Conservation (phyloP, 352 stramenopile species). For the Globisporangium spinosum region DNA sequence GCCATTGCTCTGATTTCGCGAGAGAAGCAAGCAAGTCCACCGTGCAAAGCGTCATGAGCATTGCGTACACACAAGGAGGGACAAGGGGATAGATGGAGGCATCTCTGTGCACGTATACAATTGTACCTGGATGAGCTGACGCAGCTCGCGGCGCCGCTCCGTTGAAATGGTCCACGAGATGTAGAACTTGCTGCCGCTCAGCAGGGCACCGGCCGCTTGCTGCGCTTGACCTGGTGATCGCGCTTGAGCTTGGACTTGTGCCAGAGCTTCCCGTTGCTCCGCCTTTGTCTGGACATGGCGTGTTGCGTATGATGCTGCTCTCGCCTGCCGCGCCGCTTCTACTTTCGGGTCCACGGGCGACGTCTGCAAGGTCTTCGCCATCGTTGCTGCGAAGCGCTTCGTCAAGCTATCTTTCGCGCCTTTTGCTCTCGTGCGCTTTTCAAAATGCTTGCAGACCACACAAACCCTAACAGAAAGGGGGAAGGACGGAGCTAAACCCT, state of each 20-base stretch:
- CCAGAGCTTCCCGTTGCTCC: background rate
- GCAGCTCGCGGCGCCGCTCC: background rate
- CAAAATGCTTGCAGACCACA: conserved; percentile 3
- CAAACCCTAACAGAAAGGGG: background rate
- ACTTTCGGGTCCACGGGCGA: background rate
- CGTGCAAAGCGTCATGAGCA: background rate
- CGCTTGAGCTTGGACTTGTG: background rate
- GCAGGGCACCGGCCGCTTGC: background rate
- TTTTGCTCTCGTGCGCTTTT: conserved; percentile 5
- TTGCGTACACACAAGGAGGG: background rate
- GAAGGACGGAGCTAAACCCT: background rate
- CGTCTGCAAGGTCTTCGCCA: conserved; percentile 4
- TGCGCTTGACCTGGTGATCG: background rate
- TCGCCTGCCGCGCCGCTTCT: background rate
- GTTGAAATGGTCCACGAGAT: background rate
- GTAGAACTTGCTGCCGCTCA: conserved; percentile 15
- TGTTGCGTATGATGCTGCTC: background rate
- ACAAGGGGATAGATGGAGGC: background rate
- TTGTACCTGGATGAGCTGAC: conserved; percentile 13
- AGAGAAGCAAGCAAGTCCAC: background rate
- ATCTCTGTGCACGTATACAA: background rate
- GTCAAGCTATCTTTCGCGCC: conserved; percentile 1
- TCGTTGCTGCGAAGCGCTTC: background rate
- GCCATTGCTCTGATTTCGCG: conserved; percentile 21
- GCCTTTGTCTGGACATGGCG: background rate